Evolutionary conservation across 1,284 basidiomycete genomes (phyloP), one percentile per base, ranked within the genome.

Genomic region (Kwoniella shivajii): DNA sequence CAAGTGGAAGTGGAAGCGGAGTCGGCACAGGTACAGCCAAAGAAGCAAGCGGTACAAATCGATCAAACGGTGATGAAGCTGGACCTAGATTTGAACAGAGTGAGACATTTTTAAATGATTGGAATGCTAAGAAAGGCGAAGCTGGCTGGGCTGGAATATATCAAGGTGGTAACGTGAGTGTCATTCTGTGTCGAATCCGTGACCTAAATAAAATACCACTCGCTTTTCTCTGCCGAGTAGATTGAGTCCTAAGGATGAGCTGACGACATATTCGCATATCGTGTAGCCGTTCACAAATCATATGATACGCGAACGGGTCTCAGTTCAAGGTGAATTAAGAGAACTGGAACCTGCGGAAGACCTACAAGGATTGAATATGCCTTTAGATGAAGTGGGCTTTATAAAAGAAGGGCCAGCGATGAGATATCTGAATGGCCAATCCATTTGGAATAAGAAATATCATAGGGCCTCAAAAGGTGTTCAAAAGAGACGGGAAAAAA

Each of bases 281-380:
- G 29, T 45, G 1, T 46, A 74, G 65, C 71, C 77, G 0, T 77
- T 74, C 59, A 67, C 70, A 51, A 78, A 80, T 54, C 78, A 82
- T 51, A 88, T 89, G 84, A 90, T 98, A 59, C 84, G 94, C 31
- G 93, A 98, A 76, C 85, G 95, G 11, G 86, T 98, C 20, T 86
- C 88, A 18, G 86, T 87, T 4, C 81, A 82, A 22, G 95, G 95
- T 6, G 77, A 85, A 6, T 82, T 91, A 16, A 85, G 93, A 10
- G 83, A 88, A 0, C 82, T 99, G 61, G 93, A 97, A 69, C 81
- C 86, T 0, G 82, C 84, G 57, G 74, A 81, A 1, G 83, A 88
- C 44, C 80, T 98, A 0, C 76, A 79, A 6, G 88, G 85, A 0
- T 80, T 95, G 39, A 81, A 80, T 7, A 75, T 94, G 41, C 82